These are phyloP conservation scores for Osmozyma mogii DNA, from an alignment of 805 yeast genomes.

Conservation along the genomic window DNA sequence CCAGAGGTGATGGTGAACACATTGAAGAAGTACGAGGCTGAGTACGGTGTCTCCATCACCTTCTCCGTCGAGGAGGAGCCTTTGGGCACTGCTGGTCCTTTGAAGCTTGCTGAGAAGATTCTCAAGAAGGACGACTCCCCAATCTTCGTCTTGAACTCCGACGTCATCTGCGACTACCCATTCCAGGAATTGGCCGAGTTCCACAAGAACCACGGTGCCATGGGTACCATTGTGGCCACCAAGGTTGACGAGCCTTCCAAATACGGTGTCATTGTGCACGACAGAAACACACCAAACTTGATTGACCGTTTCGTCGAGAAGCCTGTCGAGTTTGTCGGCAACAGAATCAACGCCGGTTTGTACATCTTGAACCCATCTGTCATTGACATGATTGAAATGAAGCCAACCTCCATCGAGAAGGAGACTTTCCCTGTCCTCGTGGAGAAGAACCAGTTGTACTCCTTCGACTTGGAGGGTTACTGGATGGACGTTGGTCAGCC, in stretches of 20 bases:
- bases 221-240: constrained; percentile 98
- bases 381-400: constrained; percentile 91
- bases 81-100: constrained; percentile 98
- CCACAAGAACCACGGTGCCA: constrained; percentile 95
- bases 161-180: constrained; percentile 98
- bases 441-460: constrained; percentile 79
- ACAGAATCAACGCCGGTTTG: constrained; percentile 99
- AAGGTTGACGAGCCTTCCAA: constrained; percentile 99
- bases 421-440: constrained; percentile 98
- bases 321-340: constrained; percentile 99
- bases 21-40: constrained; percentile 86
- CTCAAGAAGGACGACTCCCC: constrained; percentile 93
- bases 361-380: constrained; percentile 97
- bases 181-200: constrained; percentile 84
- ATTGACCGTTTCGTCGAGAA: constrained; percentile 98
- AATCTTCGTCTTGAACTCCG: constrained; percentile 95
- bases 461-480: constrained; percentile 97
- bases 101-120: constrained; percentile 91
- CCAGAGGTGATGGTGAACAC: constrained; percentile 99
- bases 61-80: constrained; percentile 99
- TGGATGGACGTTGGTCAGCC: constrained; percentile 99
- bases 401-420: constrained; percentile 98
- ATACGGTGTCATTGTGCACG: constrained; percentile 99
- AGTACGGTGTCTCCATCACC: constrained; percentile 90
- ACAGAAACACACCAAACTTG: constrained; percentile 88